Percentiles rank a stretch among this genome's conserved stretches.
phyloP scores from a whole-genome alignment of 495 filamentous ascomycete genomes.

The Aspergillus sclerotiicarbonarius region DNA sequence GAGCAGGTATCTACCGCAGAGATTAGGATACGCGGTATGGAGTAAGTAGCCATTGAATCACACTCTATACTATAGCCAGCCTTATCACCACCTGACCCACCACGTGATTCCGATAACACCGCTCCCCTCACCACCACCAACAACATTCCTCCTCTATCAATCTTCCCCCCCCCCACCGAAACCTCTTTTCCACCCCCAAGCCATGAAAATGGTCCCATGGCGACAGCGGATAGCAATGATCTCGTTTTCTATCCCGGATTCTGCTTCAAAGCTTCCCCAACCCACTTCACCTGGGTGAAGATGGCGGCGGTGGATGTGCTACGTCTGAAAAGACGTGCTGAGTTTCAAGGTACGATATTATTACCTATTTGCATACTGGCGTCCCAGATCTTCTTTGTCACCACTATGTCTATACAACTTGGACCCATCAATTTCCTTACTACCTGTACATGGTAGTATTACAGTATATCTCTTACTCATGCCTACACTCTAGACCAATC shows the following conservation, averaged over 20 bases:
- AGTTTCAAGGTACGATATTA: constrained; percentile 64
- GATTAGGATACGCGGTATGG: too few species aligned
- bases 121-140: neutral
- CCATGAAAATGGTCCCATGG: constrained; percentile 40
- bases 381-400: too few species aligned
- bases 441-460: too few species aligned
- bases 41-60: too few species aligned
- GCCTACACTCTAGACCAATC: constrained; percentile 55
- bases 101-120: neutral
- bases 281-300: constrained; percentile 79
- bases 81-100: too few species aligned
- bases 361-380: too few species aligned
- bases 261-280: constrained; percentile 81
- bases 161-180: neutral
- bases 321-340: constrained; percentile 51
- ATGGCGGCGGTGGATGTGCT: constrained; percentile 69
- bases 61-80: too few species aligned
- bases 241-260: constrained; percentile 73
- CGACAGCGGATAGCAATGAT: constrained; percentile 23
- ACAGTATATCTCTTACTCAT: too few species aligned
- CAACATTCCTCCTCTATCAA: neutral
- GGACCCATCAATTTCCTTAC: too few species aligned
- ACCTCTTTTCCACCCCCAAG: neutral
- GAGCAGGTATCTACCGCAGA: too few species aligned
- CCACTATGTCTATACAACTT: too few species aligned